Evolutionary conservation across 306 rosid species (phyloP), one percentile per base, ranked within the genome.

Genomic region (Luffa acutangula): DNA sequence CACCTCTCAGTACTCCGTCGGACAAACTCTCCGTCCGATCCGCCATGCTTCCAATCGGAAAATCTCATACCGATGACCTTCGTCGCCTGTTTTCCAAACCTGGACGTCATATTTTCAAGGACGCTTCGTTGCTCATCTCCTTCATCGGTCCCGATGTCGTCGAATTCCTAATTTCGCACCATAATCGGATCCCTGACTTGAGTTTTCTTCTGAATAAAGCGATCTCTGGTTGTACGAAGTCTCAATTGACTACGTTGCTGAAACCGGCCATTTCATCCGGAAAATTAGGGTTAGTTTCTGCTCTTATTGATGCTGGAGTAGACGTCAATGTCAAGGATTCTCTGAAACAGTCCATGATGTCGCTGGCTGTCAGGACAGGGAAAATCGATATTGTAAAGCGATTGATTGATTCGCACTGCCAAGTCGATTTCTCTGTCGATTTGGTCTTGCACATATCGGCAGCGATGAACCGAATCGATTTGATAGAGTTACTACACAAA

Each of bases 101-200:
- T 0, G 98, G 98, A 0, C 91, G 88, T 9, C 97, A 92, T 78
- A 87, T 95, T 77, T 95, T 95, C 87, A 83, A 84, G 12, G 98
- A 95, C 83, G 98, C 97, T 41, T 76, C 84, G 54, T 42, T 95
- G 62, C 87, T 90, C 25, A 51, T 95, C 80, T 69, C 83, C 56
- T 82, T 91, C 9, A 90, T 90, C 14, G 98, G 98, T 20, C 92
- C 89, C 49, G 77, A 82, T 2, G 90, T 86, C 12, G 91, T 87
- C 4, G 88, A 87, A 42, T 89, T 75, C 74, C 88, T 95, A 13
- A 77, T 92, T 75, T 74, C 86, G 9, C 77, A 84, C 72, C 76
- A 62, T 45, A 12, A 85, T 41, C 80, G 73, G 21, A 39, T 70
- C 66, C 73, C 79, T 0, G 79, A 86, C 41, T 71, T 78, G 25